phyloP scores from a whole-genome alignment of 2,329 filamentous ascomycete genomes.

The Pyricularia grisea region DNA sequence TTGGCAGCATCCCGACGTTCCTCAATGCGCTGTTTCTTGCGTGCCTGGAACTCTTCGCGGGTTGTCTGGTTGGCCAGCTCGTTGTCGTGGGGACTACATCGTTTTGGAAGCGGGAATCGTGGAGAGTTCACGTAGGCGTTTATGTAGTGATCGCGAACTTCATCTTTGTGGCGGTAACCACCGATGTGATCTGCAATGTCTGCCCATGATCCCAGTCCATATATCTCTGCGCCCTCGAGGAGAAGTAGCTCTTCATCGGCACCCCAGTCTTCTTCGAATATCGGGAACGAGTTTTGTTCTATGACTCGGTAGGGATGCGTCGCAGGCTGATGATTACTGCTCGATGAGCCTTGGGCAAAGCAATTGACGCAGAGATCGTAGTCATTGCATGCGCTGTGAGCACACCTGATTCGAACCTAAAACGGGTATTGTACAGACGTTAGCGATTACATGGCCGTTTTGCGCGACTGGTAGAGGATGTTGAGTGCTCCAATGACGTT shows the following conservation, averaged over 20 bases:
- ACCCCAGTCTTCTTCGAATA: constrained; percentile 91
- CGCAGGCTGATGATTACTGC: constrained; percentile 76
- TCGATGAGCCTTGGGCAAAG: constrained; percentile 73
- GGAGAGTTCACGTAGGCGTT: constrained; percentile 76
- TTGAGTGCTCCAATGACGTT: background rate
- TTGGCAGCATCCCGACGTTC: constrained; percentile 81
- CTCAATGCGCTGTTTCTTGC: constrained; percentile 90
- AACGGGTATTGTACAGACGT: background rate
- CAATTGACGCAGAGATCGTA: constrained; percentile 97
- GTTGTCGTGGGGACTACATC: constrained; percentile 75
- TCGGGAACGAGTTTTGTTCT: constrained; percentile 96
- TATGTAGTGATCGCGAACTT: constrained; percentile 91
- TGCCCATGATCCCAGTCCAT: constrained; percentile 93
- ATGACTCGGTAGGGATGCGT: constrained; percentile 89
- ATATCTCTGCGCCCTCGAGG: constrained; percentile 89
- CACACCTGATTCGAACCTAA: constrained; percentile 90
- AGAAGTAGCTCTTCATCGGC: constrained; percentile 94
- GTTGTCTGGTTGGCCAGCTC: constrained; percentile 71
- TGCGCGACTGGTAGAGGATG: background rate
- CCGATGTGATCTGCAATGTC: constrained; percentile 98
- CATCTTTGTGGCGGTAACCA: constrained; percentile 87
- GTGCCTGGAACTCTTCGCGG: constrained; percentile 83
- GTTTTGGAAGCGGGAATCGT: constrained; percentile 76
- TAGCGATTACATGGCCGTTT: background rate
- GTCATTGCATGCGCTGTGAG: constrained; percentile 72